Evolutionary conservation across 2,329 filamentous ascomycete species (phyloP).

Genomic region (Exophiala phaeomuriformis): DNA sequence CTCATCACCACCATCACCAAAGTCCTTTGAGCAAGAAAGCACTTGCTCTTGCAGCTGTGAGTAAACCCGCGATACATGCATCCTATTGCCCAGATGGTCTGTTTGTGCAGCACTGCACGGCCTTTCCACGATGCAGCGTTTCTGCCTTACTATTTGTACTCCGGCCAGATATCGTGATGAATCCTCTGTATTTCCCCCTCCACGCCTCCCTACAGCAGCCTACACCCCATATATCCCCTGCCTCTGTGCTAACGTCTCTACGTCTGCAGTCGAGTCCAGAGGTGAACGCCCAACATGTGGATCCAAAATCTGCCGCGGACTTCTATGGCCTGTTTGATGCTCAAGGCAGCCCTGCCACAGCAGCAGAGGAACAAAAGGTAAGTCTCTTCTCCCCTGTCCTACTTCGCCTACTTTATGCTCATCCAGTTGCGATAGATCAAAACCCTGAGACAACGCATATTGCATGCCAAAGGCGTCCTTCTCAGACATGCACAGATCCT

Average conservation of each 20-base stretch:
- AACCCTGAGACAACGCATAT: slow-evolving; percentile 46
- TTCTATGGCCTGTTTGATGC: slow-evolving; percentile 26
- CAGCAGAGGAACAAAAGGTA: slow-evolving; percentile 24
- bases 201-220: neutral
- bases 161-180: slow-evolving; percentile 9
- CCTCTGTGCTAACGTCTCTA: slow-evolving; percentile 10
- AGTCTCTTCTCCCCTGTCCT: neutral
- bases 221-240: slow-evolving; percentile 2
- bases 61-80: neutral
- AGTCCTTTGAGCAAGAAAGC: neutral
- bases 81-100: neutral
- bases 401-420: neutral
- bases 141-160: slow-evolving; percentile 19
- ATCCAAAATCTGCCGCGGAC: slow-evolving; percentile 20
- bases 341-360: slow-evolving; percentile 4
- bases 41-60: slow-evolving; percentile 6
- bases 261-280: slow-evolving; percentile 19
- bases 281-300: slow-evolving; percentile 9
- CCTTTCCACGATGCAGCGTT: slow-evolving; percentile 11
- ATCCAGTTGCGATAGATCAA: slow-evolving; percentile 40
- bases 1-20: neutral
- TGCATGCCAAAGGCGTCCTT: slow-evolving; percentile 47
- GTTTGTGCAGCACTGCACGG: neutral
- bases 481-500: slow-evolving; percentile 56
- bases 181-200: slow-evolving; percentile 14